phyloP scores from a whole-genome alignment of 2,329 filamentous ascomycete species.

The Lachnum nothofagi region DNA sequence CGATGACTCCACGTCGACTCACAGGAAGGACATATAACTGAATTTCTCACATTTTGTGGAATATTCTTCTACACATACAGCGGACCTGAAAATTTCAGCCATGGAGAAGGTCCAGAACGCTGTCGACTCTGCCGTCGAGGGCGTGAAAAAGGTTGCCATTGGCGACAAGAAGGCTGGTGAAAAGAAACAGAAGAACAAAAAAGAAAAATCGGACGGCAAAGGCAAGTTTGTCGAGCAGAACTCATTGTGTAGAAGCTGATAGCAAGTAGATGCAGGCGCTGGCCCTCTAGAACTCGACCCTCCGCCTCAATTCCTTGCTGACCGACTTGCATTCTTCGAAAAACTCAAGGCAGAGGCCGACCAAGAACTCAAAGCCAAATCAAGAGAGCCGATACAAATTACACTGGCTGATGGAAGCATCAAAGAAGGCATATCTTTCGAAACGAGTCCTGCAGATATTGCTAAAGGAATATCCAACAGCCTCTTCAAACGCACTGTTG shows the following conservation, averaged over 20 bases:
- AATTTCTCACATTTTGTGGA: neutral
- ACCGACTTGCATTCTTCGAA: conserved; percentile 83
- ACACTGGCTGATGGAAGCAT: conserved; percentile 68
- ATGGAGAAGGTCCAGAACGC: conserved; percentile 48
- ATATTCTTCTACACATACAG: conserved; percentile 10
- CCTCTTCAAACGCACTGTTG: conserved; percentile 77
- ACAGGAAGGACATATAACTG: neutral
- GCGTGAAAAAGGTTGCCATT: conserved; percentile 56
- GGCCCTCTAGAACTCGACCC: conserved; percentile 45
- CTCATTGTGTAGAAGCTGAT: conserved; percentile 28
- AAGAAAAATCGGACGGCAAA: conserved; percentile 43
- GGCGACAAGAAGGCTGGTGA: conserved; percentile 34
- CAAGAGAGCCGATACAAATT: conserved; percentile 68
- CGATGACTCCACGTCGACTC: neutral
- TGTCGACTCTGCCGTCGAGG: conserved; percentile 48
- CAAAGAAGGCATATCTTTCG: conserved; percentile 75
- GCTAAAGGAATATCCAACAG: conserved; percentile 78
- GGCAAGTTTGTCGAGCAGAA: neutral
- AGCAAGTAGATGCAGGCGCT: conserved; percentile 30
- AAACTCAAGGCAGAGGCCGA: conserved; percentile 80
- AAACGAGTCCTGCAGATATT: conserved; percentile 80
- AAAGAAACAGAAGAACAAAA: conserved; percentile 33
- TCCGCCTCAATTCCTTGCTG: conserved; percentile 71
- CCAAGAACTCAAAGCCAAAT: conserved; percentile 65
- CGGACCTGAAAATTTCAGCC: conserved; percentile 18